Conservation (phyloP, 768 basidiomycete species). For the Chalciporus chontae region DNA sequence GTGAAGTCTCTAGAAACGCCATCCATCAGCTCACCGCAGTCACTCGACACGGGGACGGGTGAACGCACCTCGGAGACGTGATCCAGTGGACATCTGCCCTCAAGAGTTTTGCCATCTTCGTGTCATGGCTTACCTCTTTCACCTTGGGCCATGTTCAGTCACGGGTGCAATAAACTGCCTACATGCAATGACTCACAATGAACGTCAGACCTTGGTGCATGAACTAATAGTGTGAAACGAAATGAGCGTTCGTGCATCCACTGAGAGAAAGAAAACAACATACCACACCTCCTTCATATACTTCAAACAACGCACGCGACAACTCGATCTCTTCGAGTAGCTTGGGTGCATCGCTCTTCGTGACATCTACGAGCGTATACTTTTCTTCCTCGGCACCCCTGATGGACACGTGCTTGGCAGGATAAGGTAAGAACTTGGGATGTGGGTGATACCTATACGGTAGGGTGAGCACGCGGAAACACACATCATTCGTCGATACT, state of each 20-base stretch:
- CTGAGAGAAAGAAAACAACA: slow-evolving; percentile 17
- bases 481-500: slow-evolving; percentile 9
- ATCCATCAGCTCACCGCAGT: background rate
- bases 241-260: slow-evolving; percentile 2
- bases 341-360: slow-evolving; percentile 33
- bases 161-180: background rate
- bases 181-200: slow-evolving; percentile 46
- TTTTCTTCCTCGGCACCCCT: slow-evolving; percentile 76
- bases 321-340: slow-evolving; percentile 82
- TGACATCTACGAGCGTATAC: slow-evolving; percentile 71
- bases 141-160: slow-evolving; percentile 41
- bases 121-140: slow-evolving; percentile 77
- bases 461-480: background rate
- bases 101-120: slow-evolving; percentile 64
- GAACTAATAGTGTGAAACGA: slow-evolving; percentile 46
- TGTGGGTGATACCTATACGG: slow-evolving; percentile 73
- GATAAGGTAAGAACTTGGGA: slow-evolving; percentile 74
- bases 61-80: slow-evolving; percentile 60
- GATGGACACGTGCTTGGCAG: slow-evolving; percentile 68
- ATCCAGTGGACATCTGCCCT: slow-evolving; percentile 82
- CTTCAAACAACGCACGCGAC: slow-evolving; percentile 80
- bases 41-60: no score
- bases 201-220: slow-evolving; percentile 85
- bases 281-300: slow-evolving; percentile 87
- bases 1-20: slow-evolving; percentile 55